Evolutionary conservation across 495 filamentous ascomycete species (phyloP).

Genomic region (Penicillium paradoxum): DNA sequence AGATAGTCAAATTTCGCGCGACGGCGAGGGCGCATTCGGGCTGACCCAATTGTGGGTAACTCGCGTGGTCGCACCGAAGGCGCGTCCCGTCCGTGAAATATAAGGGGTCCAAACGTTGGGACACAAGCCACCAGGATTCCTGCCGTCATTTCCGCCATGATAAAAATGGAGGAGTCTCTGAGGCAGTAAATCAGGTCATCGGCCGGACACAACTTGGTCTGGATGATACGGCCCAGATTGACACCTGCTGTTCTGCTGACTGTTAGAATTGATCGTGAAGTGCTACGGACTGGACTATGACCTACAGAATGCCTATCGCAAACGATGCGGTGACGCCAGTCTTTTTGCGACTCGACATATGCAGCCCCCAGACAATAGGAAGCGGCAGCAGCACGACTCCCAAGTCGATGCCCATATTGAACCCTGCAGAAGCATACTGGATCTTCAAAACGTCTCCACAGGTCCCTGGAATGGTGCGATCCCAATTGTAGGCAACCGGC

Average conservation of each 20-base stretch:
- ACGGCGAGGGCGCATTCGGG: not conserved
- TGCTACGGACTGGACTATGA: not conserved
- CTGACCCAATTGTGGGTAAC: constrained; percentile 5
- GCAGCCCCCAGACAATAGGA: constrained; percentile 13
- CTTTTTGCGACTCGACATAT: constrained; percentile 16
- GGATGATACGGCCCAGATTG: constrained; percentile 18
- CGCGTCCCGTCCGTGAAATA: constrained; percentile 4
- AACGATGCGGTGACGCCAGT: constrained; percentile 10
- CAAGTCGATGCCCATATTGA: constrained; percentile 20
- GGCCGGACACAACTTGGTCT: constrained; percentile 8
- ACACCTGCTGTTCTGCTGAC: constrained; percentile 8
- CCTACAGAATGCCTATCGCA: constrained; percentile 15
- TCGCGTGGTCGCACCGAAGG: not conserved
- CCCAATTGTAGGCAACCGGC: constrained; percentile 20
- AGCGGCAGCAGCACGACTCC: constrained; percentile 15
- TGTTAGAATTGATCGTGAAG: not conserved
- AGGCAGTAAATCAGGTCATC: constrained; percentile 11
- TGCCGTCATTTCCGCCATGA: constrained; percentile 12
- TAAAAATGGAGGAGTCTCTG: constrained; percentile 11
- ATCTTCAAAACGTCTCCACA: constrained; percentile 13
- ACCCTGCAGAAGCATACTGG: constrained; percentile 15
- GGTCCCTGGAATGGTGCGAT: constrained; percentile 7
- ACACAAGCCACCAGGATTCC: constrained; percentile 16
- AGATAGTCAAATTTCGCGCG: not conserved
- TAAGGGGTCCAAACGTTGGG: constrained; percentile 14